A percentile compares a stretch with the other conserved stretches of the same genome.
phyloP scores from a whole-genome alignment of 1,139 yeast genomes.

The Yarrowia galli region DNA sequence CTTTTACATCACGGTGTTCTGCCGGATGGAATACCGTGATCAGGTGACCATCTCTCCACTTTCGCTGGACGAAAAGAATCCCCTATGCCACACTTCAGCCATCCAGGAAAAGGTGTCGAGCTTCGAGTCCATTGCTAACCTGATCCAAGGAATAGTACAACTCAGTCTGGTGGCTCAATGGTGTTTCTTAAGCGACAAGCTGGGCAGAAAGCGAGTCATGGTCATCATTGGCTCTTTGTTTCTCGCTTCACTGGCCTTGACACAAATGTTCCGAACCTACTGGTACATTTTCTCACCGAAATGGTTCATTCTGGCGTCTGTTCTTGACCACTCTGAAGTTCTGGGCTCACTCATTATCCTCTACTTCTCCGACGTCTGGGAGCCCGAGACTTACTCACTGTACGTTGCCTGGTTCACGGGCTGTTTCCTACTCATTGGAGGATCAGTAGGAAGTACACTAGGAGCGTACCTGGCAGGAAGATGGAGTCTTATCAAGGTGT shows the following conservation, averaged over 20 bases:
- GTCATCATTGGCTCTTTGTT: not conserved
- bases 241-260: not conserved
- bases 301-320: conserved; percentile 14
- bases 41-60: conserved; percentile 2
- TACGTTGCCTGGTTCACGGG: conserved; percentile 33
- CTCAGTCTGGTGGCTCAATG: conserved; percentile 32
- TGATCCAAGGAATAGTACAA: conserved; percentile 25
- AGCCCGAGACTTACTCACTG: conserved; percentile 12
- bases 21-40: conserved; percentile 14
- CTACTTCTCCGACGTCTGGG: conserved; percentile 29
- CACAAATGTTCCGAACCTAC: conserved; percentile 1
- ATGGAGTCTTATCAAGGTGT: not conserved
- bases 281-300: conserved; percentile 19
- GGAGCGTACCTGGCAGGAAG: conserved; percentile 25
- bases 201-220: conserved; percentile 15
- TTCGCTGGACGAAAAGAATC: conserved; percentile 32
- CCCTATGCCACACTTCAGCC: conserved; percentile 15
- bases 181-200: conserved; percentile 29
- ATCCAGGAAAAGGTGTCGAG: conserved; percentile 33
- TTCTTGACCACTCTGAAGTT: conserved; percentile 15
- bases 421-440: conserved; percentile 21
- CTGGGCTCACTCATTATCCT: conserved; percentile 28
- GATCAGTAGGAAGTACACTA: conserved; percentile 3
- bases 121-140: conserved; percentile 5
- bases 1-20: conserved; percentile 25